phyloP scores from a whole-genome alignment of 352 stramenopile species.

The Pythium aristosporum region DNA sequence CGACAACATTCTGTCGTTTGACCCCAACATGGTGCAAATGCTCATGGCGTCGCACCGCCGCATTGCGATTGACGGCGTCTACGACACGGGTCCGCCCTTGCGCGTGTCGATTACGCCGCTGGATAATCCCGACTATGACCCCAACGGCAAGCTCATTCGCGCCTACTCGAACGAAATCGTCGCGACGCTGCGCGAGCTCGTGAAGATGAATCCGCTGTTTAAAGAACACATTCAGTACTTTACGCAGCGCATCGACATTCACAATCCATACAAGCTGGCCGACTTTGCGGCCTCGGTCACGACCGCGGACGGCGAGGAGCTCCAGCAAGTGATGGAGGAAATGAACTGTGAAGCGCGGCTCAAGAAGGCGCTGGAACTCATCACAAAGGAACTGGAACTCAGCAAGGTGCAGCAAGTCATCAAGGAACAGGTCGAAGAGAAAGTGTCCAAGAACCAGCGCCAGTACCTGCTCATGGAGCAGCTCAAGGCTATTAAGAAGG shows the following conservation, averaged over 20 bases:
- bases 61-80: slow-evolving; percentile 75
- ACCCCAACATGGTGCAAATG: slow-evolving; percentile 72
- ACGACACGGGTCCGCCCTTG: slow-evolving; percentile 60
- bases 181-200: slow-evolving; percentile 94
- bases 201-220: slow-evolving; percentile 97
- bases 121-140: slow-evolving; percentile 68
- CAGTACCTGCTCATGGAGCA: slow-evolving; percentile 99
- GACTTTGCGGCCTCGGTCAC: slow-evolving; percentile 97
- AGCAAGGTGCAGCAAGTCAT: slow-evolving; percentile 98
- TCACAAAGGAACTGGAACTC: slow-evolving; percentile 97
- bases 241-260: slow-evolving; percentile 92
- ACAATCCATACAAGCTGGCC: slow-evolving; percentile 97
- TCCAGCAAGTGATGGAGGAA: slow-evolving; percentile 94
- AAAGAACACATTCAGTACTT: slow-evolving; percentile 98
- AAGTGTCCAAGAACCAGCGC: slow-evolving; percentile 96
- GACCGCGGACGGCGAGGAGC: slow-evolving; percentile 91
- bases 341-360: slow-evolving; percentile 94
- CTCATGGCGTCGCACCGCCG: slow-evolving; percentile 90
- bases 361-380: slow-evolving; percentile 94
- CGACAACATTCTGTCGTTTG: slow-evolving; percentile 86
- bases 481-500: slow-evolving; percentile 99
- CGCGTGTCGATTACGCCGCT: slow-evolving; percentile 69
- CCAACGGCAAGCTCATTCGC: slow-evolving; percentile 89
- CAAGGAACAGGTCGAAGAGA: slow-evolving; percentile 89
- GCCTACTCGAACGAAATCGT: slow-evolving; percentile 99